Conservation (phyloP, 495 filamentous ascomycete species). For the Penicilliopsis zonata region DNA sequence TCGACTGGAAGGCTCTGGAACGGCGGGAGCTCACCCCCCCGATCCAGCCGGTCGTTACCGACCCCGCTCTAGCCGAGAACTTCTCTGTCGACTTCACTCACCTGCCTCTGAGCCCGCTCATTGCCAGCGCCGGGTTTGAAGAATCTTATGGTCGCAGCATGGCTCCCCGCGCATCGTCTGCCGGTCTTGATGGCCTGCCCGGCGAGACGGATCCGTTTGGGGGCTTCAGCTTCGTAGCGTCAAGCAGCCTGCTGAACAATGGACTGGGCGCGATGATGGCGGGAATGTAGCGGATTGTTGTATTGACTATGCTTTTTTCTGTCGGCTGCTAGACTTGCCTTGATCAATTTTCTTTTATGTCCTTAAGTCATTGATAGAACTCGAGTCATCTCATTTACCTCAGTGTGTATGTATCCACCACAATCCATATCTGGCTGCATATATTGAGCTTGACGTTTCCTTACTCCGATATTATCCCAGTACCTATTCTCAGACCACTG, state of each 20-base stretch:
- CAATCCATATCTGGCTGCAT: no score
- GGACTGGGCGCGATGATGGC: conserved; percentile 16
- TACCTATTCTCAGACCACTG: no score
- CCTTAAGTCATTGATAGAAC: no score
- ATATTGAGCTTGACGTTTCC: no score
- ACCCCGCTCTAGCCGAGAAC: conserved; percentile 92
- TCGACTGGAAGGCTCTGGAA: conserved; percentile 80
- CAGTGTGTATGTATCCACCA: no score
- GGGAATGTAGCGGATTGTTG: neutral
- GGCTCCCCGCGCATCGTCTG: conserved; percentile 9
- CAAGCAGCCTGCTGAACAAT: conserved; percentile 69
- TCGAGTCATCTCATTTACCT: no score
- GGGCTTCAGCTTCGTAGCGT: conserved; percentile 92
- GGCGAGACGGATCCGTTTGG: conserved; percentile 68
- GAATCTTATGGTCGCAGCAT: conserved; percentile 17
- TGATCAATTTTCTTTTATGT: no score
- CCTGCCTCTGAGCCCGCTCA: conserved; percentile 62
- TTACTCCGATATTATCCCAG: no score
- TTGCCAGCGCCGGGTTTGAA: conserved; percentile 22
- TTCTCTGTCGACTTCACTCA: conserved; percentile 82
- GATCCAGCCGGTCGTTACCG: conserved; percentile 83
- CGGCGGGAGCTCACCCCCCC: conserved; percentile 70
- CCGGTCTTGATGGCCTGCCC: conserved; percentile 6
- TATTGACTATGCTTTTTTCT: no score
- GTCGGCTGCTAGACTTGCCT: no score